Evolutionary conservation across 108 stramenopile species (phyloP).

Genomic region (Hondaea fermentalgiana): DNA sequence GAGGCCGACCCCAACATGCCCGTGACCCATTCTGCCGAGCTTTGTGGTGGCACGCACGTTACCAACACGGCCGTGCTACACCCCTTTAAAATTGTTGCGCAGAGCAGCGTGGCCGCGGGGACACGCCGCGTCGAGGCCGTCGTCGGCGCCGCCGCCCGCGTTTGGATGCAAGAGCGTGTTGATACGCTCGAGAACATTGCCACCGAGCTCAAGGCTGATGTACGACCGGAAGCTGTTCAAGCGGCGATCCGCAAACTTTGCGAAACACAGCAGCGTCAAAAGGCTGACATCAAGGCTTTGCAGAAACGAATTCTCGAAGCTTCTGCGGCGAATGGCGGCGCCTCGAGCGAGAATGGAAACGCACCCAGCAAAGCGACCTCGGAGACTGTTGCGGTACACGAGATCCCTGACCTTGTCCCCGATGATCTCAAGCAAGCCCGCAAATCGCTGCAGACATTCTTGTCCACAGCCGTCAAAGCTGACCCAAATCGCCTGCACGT

Average conservation of each 20-base stretch:
- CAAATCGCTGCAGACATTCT: not conserved
- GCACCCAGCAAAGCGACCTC: not conserved
- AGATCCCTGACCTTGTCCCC: not conserved
- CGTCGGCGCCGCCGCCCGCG: conserved; percentile 68
- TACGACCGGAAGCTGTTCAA: not conserved
- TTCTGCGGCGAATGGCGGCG: not conserved
- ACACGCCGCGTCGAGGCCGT: conserved; percentile 87
- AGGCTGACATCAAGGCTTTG: not conserved
- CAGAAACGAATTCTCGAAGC: not conserved
- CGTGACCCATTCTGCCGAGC: conserved; percentile 83
- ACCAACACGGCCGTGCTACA: conserved; percentile 83
- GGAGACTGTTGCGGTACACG: not conserved
- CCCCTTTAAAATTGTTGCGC: conserved; percentile 75
- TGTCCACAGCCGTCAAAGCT: not conserved
- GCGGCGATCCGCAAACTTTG: not conserved
- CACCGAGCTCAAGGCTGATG: not conserved
- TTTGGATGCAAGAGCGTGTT: conserved; percentile 59
- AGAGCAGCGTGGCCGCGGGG: conserved; percentile 96
- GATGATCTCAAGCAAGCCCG: not conserved
- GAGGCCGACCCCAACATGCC: conserved; percentile 61
- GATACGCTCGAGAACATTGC: conserved; percentile 30
- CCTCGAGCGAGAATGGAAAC: not conserved
- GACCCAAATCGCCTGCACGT: not conserved
- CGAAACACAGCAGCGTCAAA: not conserved
- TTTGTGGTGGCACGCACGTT: conserved; percentile 97